Percentiles rank a stretch among this genome's conserved stretches.
phyloP scores from a whole-genome alignment of 228 moss, liverwort and hornwort genomes.

The Sphagnum fallax region DNA sequence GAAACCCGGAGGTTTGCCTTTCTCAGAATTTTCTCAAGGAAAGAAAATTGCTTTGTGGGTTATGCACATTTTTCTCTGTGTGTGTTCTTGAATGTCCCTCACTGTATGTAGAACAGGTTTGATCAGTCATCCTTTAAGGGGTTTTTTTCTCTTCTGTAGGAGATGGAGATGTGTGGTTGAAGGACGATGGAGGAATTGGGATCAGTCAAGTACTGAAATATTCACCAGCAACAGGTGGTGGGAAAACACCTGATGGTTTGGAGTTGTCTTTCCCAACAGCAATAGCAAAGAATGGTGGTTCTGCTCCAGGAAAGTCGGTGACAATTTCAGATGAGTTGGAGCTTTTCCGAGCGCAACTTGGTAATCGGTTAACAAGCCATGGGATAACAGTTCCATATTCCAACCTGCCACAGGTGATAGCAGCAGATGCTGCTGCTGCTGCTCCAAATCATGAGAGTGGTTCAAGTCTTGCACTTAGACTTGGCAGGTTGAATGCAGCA shows the following conservation, averaged over 20 bases:
- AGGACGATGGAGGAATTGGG: conserved; percentile 20
- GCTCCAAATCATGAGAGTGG: conserved; percentile 14
- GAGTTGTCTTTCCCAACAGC: too few relatives aligned
- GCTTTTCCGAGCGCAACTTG: conserved; percentile 42
- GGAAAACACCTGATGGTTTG: too few relatives aligned
- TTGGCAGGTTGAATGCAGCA: conserved; percentile 22
- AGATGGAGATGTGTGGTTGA: background rate
- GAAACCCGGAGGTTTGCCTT: too few relatives aligned
- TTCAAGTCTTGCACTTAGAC: conserved; percentile 26
- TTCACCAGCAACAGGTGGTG: too few relatives aligned
- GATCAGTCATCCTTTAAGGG: too few relatives aligned
- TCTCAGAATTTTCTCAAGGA: too few relatives aligned
- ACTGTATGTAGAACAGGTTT: too few relatives aligned
- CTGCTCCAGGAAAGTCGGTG: background rate
- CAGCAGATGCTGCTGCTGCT: conserved; percentile 21
- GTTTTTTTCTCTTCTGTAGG: too few relatives aligned
- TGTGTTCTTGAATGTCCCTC: too few relatives aligned
- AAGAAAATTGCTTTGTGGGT: too few relatives aligned
- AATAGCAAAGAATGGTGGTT: background rate
- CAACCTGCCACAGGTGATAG: conserved; percentile 4
- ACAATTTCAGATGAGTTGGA: conserved; percentile 35
- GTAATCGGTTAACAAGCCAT: conserved; percentile 40
- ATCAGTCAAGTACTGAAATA: too few relatives aligned
- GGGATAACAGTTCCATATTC: conserved; percentile 42
- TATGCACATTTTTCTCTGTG: too few relatives aligned